Evolutionary conservation across 2,329 filamentous ascomycete species (phyloP).

Genomic region (Paecilomyces fulvus): DNA sequence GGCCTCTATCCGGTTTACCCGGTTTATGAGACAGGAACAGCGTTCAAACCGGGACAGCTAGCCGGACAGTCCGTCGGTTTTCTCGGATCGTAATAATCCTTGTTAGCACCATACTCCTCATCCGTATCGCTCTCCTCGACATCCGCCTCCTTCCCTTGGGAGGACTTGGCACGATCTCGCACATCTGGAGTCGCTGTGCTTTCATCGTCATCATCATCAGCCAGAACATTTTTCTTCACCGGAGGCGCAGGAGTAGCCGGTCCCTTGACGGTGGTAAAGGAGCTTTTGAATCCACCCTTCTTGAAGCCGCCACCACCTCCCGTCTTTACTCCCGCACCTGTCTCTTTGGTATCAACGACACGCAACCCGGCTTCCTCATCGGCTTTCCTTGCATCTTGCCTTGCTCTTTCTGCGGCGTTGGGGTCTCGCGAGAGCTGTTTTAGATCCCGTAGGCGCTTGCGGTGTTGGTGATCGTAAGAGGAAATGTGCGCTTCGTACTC

Average conservation of each 20-base stretch:
- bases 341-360: slow-evolving; percentile 26
- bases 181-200: slow-evolving; percentile 15
- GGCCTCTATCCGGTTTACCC: neutral
- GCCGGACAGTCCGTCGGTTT: slow-evolving; percentile 43
- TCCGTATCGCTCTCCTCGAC: slow-evolving; percentile 66
- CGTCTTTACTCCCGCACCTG: slow-evolving; percentile 11
- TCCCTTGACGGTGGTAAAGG: slow-evolving; percentile 53
- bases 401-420: slow-evolving; percentile 35
- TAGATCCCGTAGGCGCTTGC: slow-evolving; percentile 52
- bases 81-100: slow-evolving; percentile 45
- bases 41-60: slow-evolving; percentile 23
- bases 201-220: slow-evolving; percentile 34
- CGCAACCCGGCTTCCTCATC: slow-evolving; percentile 34
- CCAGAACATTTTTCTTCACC: slow-evolving; percentile 35
- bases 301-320: slow-evolving; percentile 51
- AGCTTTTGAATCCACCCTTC: slow-evolving; percentile 75
- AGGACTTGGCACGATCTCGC: slow-evolving; percentile 8
- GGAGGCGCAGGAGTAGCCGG: slow-evolving; percentile 16
- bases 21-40: slow-evolving; percentile 5
- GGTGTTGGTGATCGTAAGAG: slow-evolving; percentile 93
- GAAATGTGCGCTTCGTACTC: slow-evolving; percentile 92
- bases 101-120: slow-evolving; percentile 49
- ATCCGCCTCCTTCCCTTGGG: slow-evolving; percentile 32
- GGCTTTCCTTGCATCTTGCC: slow-evolving; percentile 34
- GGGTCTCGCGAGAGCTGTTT: slow-evolving; percentile 38